Base-by-base conservation (phyloP, 352 stramenopile genomes). In the Thraustochytrium sp. region DNA sequence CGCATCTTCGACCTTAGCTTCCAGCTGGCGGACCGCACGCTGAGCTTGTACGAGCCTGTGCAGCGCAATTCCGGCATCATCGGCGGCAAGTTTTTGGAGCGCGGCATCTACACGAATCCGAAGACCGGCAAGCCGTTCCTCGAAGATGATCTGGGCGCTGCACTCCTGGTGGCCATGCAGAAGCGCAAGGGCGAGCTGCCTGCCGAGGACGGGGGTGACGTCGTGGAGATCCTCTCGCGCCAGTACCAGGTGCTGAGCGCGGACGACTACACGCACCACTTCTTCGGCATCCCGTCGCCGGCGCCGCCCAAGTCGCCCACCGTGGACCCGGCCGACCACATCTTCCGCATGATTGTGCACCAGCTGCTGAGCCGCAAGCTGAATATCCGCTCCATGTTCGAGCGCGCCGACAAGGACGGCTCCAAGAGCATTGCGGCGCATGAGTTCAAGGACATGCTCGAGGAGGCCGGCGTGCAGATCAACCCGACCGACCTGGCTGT, bases 51-150 rank as follows among this genome's bases (percentile, higher is more conserved):
- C 54, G 88, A 91, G 80, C 88, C 88, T 21, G 75, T 85, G 63
- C 82, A 93, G 37, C 82, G 89, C 44, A 93, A 93, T 72, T 89
- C 82, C 46, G 89, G 89, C 21, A 86, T 90, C 34, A 77, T 89
- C 16, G 90, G 90, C 29, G 89, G 89, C 13, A 83, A 90, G 13
- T 93, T 93, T 85, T 84, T 93, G 31, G 84, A 84, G 31, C 62
- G 88, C 51, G 85, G 62, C 0, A 80, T 76, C 21, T 91, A 91
- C 86, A 91, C 89, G 55, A 91, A 90, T 46, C 38, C 44, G 3
- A 5, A 11, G 11, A 84, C 75, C 5, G 59, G 59, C 29, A 44
- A 83, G 29, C 37, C 26, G n/a, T 84, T 80, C 38, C 29, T n/a
- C 42, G 49, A 54, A 18, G 75, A 84, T n/a, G 75, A 84, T 26